Percentiles rank a stretch among this genome's conserved stretches.
Evolutionary conservation across 805 yeast genomes (phyloP).

Genomic region (Komagataella pseudopastoris): DNA sequence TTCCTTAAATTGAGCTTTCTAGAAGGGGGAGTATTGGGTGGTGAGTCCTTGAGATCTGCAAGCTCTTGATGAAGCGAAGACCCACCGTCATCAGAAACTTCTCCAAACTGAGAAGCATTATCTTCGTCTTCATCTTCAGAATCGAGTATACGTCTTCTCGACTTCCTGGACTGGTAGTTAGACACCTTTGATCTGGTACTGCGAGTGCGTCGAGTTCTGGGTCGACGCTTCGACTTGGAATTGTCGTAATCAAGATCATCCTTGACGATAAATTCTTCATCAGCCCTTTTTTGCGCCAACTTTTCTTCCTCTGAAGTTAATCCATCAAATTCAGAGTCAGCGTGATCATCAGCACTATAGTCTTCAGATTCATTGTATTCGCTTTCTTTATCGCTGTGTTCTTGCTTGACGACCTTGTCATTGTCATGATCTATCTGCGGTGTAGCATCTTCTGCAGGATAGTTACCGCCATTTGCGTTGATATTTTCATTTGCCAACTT

Average conservation of each 20-base stretch:
- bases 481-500: neutral
- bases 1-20: constrained; percentile 40
- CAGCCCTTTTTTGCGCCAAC: constrained; percentile 1
- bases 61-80: constrained; percentile 50
- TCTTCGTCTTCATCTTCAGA: constrained; percentile 4
- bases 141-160: neutral
- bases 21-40: constrained; percentile 34
- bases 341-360: neutral
- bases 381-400: neutral
- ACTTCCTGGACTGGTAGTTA: neutral
- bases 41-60: constrained; percentile 49
- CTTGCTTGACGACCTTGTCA: neutral
- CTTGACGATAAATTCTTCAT: neutral
- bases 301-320: neutral
- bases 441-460: neutral
- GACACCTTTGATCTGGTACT: neutral
- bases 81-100: constrained; percentile 8
- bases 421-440: neutral
- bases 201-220: neutral
- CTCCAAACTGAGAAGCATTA: constrained; percentile 8
- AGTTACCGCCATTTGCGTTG: neutral
- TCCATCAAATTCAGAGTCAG: neutral
- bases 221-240: neutral
- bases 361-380: neutral
- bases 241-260: neutral